Evolutionary conservation across 2,329 filamentous ascomycete genomes (phyloP).

Genomic region (Aspergillus sp.): DNA sequence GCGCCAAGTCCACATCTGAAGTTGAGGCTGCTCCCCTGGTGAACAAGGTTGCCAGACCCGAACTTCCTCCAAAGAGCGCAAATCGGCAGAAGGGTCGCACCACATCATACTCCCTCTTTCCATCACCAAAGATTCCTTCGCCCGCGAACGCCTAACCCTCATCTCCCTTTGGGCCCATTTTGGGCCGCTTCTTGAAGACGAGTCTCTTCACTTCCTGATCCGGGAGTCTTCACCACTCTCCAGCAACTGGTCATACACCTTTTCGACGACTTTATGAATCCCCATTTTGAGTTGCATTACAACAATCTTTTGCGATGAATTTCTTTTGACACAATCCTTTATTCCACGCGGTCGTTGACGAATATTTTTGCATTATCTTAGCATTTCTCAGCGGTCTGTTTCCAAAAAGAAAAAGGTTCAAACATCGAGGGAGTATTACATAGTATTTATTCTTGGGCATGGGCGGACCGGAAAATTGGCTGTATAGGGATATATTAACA

Average conservation of each 20-base stretch:
- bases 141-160: background rate
- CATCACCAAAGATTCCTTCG: conserved; percentile 8
- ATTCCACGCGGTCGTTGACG: conserved; percentile 7
- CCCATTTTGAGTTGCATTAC: conserved; percentile 9
- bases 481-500: conserved; percentile 15
- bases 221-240: conserved; percentile 4
- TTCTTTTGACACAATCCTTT: conserved; percentile 12
- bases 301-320: conserved; percentile 12
- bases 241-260: conserved; percentile 16
- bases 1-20: conserved; percentile 38
- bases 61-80: conserved; percentile 27
- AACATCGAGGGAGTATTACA: conserved; percentile 21
- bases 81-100: conserved; percentile 36
- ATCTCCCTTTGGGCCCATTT: background rate
- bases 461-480: conserved; percentile 17
- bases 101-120: conserved; percentile 43
- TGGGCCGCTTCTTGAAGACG: background rate
- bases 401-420: conserved; percentile 9
- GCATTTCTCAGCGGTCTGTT: conserved; percentile 28
- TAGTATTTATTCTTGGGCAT: conserved; percentile 13
- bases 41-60: conserved; percentile 18
- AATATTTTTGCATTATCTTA: conserved; percentile 16
- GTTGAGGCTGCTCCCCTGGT: conserved; percentile 24
- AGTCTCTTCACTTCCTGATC: conserved; percentile 2
- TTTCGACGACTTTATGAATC: conserved; percentile 30